A percentile compares a stretch with the other conserved stretches of the same genome.
These are phyloP conservation scores for Neonectria faginata DNA, from an alignment of 2,329 filamentous ascomycete genomes.

Conservation along the genomic window DNA sequence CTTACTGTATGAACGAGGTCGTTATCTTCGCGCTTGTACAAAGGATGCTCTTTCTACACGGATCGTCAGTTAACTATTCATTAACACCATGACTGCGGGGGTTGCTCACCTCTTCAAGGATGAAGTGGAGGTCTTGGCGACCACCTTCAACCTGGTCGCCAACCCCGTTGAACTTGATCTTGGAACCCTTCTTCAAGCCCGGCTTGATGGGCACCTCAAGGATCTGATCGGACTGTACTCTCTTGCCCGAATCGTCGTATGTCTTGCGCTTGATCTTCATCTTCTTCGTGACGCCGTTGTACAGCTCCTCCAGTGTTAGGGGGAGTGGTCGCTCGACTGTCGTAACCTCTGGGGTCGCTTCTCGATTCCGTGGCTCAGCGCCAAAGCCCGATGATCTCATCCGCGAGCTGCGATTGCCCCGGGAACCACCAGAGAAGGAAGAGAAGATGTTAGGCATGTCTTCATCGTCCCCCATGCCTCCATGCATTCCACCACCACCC, in stretches of 20 bases:
- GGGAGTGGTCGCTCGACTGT: conserved; percentile 88
- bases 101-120: conserved; percentile 85
- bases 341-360: conserved; percentile 82
- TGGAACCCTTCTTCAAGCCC: conserved; percentile 94
- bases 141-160: conserved; percentile 97
- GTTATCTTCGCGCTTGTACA: conserved; percentile 89
- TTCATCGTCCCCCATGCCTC: conserved; percentile 52
- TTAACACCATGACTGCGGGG: neutral
- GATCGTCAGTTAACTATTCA: conserved; percentile 54
- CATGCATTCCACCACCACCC: conserved; percentile 56
- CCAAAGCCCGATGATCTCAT: conserved; percentile 57
- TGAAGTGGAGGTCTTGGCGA: conserved; percentile 94
- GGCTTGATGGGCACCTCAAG: conserved; percentile 96
- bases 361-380: conserved; percentile 48
- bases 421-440: conserved; percentile 56
- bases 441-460: conserved; percentile 68
- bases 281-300: conserved; percentile 89
- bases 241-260: conserved; percentile 87
- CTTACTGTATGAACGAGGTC: conserved; percentile 84
- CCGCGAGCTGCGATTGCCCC: conserved; percentile 54
- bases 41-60: conserved; percentile 82
- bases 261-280: conserved; percentile 98
- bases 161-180: conserved; percentile 98
- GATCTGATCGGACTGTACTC: conserved; percentile 87
- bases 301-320: conserved; percentile 89